Evolutionary conservation across 441 rosid genomes (phyloP), one percentile per base, ranked within the genome.

Genomic region (Rhodomyrtus psidioides): DNA sequence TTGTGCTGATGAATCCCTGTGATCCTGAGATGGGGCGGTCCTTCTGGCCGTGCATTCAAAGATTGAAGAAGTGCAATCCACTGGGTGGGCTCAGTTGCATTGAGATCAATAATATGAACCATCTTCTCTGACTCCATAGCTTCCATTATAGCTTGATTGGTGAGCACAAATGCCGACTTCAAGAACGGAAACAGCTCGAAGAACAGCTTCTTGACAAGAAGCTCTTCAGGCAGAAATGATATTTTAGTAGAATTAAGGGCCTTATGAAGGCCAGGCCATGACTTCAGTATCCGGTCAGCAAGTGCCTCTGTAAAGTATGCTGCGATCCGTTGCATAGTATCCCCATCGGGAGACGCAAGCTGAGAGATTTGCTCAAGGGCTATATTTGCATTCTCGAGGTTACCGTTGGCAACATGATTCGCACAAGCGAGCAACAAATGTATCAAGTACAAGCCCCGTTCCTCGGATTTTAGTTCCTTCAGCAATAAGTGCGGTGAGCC

Each of bases 61-160:
- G 94, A 90, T 89, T 93, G 98, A 86, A 96, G 90, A 85, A 97
- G 96, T 10, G 94, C 95, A 85, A 97, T 90, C 98, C 99, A 96
- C 81, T 94, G 99, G 2, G 94, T 90, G 9, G 99, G 95, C 55
- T 95, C 96, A 19, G 92, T 90, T 55, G 96, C 94, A 89, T 94
- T 87, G 3, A 95, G 93, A 92, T 95, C 98, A 75, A 97, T 93
- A 60, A 97, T 85, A 91, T 97, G 98, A 89, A 97, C 96, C 97
- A 97, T 93, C 91, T 95, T 95, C 86, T 95, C 99, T n/a, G 96
- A 96, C 87, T 95, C 98, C 98, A 95, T 97, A 53, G 98, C 98
- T 87, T 95, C 99, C 12, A 95, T 57, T 81, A 97, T 94, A 57
- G 97, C 95, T 85, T 95, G 98, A 74, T 97, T 95, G 12, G 97